A percentile compares a stretch with the other conserved stretches of the same genome.
Conservation (phyloP, 352 stramenopile species). For the Phytophthora vignae region DNA sequence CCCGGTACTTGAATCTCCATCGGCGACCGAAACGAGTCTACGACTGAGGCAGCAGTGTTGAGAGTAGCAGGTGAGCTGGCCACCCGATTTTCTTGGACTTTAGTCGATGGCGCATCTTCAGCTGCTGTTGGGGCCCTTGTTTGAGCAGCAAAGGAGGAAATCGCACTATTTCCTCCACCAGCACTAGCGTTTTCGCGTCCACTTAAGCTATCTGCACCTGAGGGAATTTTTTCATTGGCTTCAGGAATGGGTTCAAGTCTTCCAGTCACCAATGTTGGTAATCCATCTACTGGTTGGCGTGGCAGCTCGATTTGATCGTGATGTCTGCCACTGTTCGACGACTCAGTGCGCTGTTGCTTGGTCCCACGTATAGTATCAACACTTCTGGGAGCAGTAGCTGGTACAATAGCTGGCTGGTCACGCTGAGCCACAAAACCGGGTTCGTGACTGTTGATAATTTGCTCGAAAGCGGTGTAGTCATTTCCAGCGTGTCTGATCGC, state of each 20-base stretch:
- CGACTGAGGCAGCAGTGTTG: neutral
- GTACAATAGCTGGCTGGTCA: neutral
- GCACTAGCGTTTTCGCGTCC: neutral
- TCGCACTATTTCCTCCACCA: neutral
- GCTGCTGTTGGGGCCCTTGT: neutral
- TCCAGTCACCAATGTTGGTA: slow-evolving; percentile 18
- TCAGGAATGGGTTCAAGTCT: slow-evolving; percentile 33
- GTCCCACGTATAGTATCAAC: neutral
- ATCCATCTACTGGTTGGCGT: neutral
- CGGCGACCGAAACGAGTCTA: neutral
- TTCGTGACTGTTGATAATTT: neutral
- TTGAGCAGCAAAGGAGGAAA: neutral
- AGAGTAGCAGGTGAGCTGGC: slow-evolving; percentile 8
- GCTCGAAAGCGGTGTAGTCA: slow-evolving; percentile 7
- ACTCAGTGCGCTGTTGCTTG: neutral
- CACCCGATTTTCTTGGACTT: slow-evolving; percentile 25
- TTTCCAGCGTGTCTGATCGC: slow-evolving; percentile 6
- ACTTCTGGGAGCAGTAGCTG: neutral
- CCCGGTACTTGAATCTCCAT: slow-evolving; percentile 1
- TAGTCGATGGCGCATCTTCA: slow-evolving; percentile 1
- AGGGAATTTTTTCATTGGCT: slow-evolving; percentile 18
- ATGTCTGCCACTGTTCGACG: neutral
- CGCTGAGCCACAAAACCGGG: neutral
- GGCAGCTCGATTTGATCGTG: neutral
- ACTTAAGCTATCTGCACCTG: neutral